Evolutionary conservation across 257 asterid genomes (phyloP), one percentile per base, ranked within the genome.

Genomic region (Handroanthus guayacan): DNA sequence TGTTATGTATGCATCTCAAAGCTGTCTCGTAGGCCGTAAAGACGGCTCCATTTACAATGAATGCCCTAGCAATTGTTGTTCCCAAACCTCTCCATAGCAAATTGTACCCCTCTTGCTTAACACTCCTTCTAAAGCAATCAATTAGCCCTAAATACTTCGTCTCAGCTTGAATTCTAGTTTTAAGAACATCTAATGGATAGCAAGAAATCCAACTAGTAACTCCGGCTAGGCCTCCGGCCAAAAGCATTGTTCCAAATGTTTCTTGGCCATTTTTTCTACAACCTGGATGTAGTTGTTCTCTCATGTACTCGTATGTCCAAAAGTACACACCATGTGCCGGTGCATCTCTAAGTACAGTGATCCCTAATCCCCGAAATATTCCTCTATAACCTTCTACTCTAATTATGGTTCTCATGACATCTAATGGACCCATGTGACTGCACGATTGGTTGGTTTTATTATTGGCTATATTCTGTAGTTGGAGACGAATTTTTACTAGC

Each of bases 81-180:
- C 97, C 96, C 13, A 92, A 31, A 14, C 98, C 98, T 63, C 97
- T 85, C 93, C 96, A 90, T 62, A 92, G 75, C 78, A 85, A 86
- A 10, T n/a, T 8, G 18, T 82, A 82, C 6, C 98, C 97, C 64
- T 91, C 97, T 61, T 72, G 68, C 34, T 55, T 65, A 1, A 91
- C 87, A 39, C 89, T 87, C n/a, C 7, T 72, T 37, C 76, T 72
- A 56, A 87, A 90, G 69, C 94, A 92, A 55, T 92, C 92, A 4
- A 84, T 62, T 17, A 92, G 83, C 55, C 97, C 92, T 2, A n/a
- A 18, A 71, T 87, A 89, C 48, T 69, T 81, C 13, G 86, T 52
- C 67, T 84, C 81, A 1, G 95, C 96, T 73, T 93, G 98, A 45
- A 92, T 80, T 69, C 92, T 83, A 3, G 97, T 94, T 51, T 94